Percentiles rank a stretch among this genome's conserved stretches.
Evolutionary conservation across 805 yeast genomes (phyloP).

Genomic region (Zygosaccharomyces kombuchaensis): DNA sequence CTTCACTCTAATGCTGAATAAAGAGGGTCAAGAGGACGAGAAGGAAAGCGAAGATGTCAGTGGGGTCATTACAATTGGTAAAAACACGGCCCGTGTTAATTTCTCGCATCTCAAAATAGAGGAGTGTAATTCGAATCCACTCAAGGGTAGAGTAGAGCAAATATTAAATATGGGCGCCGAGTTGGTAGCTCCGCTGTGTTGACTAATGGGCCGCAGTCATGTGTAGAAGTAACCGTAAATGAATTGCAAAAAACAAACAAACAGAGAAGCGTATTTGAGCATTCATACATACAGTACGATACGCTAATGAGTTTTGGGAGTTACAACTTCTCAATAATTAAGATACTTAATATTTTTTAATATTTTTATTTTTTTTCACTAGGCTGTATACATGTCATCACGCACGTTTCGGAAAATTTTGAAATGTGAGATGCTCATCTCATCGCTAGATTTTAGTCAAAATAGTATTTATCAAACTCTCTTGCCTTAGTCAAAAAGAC

Average conservation of each 20-base stretch:
- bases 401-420: slow-evolving; percentile 9
- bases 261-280: not conserved
- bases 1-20: slow-evolving; percentile 36
- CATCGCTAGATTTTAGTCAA: slow-evolving; percentile 19
- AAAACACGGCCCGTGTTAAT: slow-evolving; percentile 64
- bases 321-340: not conserved
- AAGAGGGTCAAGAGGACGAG: slow-evolving; percentile 11
- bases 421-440: slow-evolving; percentile 25
- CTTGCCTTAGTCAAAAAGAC: not conserved
- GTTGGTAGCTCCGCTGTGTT: slow-evolving; percentile 76
- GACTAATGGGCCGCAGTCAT: slow-evolving; percentile 23
- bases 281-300: too few species aligned
- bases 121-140: slow-evolving; percentile 65
- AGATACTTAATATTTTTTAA: not conserved
- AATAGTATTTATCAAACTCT: not conserved
- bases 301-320: too few species aligned
- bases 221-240: too few species aligned
- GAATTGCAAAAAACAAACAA: not conserved
- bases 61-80: slow-evolving; percentile 72
- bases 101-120: slow-evolving; percentile 60
- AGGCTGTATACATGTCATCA: slow-evolving; percentile 4
- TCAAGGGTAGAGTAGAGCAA: slow-evolving; percentile 78
- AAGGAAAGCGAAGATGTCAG: slow-evolving; percentile 32
- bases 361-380: not conserved
- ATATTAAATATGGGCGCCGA: slow-evolving; percentile 73